A percentile compares a stretch with the other conserved stretches of the same genome.
phyloP scores from a whole-genome alignment of 768 basidiomycete genomes.

The Rhizopogon vinicolor region DNA sequence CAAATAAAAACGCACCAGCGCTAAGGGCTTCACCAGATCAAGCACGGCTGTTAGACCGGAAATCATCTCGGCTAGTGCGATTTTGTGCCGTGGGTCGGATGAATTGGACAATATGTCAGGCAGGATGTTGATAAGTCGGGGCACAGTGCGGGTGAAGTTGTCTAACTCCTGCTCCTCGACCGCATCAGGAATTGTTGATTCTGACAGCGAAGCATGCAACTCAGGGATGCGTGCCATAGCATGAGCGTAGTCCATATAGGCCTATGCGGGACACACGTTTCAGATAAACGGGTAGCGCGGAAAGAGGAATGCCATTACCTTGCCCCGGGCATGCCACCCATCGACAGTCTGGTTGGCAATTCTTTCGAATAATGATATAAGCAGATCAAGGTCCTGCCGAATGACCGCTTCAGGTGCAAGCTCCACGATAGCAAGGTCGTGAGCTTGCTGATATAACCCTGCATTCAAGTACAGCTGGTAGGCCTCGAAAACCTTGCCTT shows the following conservation, averaged over 20 bases:
- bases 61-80: slow-evolving; percentile 72
- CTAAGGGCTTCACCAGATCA: slow-evolving; percentile 55
- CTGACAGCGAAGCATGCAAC: slow-evolving; percentile 40
- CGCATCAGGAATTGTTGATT: slow-evolving; percentile 41
- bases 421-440: slow-evolving; percentile 79
- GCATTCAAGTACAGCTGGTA: slow-evolving; percentile 76
- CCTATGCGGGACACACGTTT: slow-evolving; percentile 31
- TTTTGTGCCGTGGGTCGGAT: slow-evolving; percentile 58
- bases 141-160: slow-evolving; percentile 51
- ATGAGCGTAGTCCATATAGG: slow-evolving; percentile 68
- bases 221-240: slow-evolving; percentile 57
- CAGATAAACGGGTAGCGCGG: slow-evolving; percentile 4
- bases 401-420: slow-evolving; percentile 87
- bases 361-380: slow-evolving; percentile 63
- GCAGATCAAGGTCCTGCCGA: slow-evolving; percentile 45
- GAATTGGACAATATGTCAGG: slow-evolving; percentile 63
- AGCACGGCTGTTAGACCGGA: slow-evolving; percentile 53
- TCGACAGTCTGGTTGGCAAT: slow-evolving; percentile 57
- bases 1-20: slow-evolving; percentile 44
- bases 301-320: slow-evolving; percentile 41
- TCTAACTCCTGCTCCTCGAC: slow-evolving; percentile 52
- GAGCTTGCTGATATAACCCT: slow-evolving; percentile 66
- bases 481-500: slow-evolving; percentile 62
- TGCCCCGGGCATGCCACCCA: slow-evolving; percentile 81
- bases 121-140: slow-evolving; percentile 60